These are phyloP conservation scores for Chloris gayana DNA, from an alignment of 176 grass and related monocot species.

Conservation along the genomic window DNA sequence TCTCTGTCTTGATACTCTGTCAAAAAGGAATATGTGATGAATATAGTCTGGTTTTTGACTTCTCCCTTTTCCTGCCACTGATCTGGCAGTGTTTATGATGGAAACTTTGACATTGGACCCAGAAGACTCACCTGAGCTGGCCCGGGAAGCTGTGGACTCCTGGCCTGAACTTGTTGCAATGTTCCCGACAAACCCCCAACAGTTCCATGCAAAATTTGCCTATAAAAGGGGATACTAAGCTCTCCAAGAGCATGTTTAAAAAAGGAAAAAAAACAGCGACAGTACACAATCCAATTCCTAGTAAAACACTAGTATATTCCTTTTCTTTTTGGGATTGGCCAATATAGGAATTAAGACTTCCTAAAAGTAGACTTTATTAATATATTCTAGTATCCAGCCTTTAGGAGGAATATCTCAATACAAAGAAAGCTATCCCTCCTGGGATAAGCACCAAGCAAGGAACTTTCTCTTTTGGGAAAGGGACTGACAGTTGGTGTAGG, in stretches of 20 bases:
- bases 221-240: conserved; percentile 38
- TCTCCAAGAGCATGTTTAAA: conserved; percentile 7
- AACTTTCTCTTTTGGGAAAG: too few relatives aligned
- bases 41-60: neutral
- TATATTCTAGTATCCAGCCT: too few relatives aligned
- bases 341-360: too few relatives aligned
- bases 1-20: conserved; percentile 92
- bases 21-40: conserved; percentile 42
- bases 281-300: neutral
- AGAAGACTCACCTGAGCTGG: conserved; percentile 66
- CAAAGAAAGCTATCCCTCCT: too few relatives aligned
- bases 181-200: conserved; percentile 79
- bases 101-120: conserved; percentile 2
- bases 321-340: too few relatives aligned
- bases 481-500: too few relatives aligned
- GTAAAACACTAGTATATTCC: too few relatives aligned
- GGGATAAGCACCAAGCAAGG: too few relatives aligned
- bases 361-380: too few relatives aligned
- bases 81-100: neutral
- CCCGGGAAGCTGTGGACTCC: conserved; percentile 85
- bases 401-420: too few relatives aligned
- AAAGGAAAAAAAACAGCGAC: neutral
- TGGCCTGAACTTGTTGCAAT: conserved; percentile 85
- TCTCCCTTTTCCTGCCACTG: neutral
- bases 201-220: conserved; percentile 89